Conservation (phyloP, 768 basidiomycete genomes). For the Paxillus ammoniavirescens region DNA sequence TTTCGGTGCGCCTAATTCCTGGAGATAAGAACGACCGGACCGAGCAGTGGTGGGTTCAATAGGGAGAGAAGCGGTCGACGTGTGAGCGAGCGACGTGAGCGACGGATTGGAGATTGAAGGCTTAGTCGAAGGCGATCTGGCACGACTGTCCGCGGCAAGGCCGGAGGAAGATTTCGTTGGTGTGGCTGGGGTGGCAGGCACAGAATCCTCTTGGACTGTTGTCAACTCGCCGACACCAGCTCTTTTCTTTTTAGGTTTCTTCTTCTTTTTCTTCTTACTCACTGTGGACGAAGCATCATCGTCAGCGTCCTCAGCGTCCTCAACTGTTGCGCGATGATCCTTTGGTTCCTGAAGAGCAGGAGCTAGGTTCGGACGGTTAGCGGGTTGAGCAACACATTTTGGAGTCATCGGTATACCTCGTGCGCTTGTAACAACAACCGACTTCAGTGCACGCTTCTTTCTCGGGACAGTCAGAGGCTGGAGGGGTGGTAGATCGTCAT, state of each 20-base stretch:
- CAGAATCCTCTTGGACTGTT: conserved; percentile 22
- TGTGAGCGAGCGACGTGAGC: conserved; percentile 20
- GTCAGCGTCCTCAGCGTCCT: conserved; percentile 75
- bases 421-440: background rate
- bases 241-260: conserved; percentile 75
- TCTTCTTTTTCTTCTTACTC: conserved; percentile 59
- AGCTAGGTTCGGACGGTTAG: conserved; percentile 9
- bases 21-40: conserved; percentile 69
- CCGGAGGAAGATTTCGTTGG: conserved; percentile 16
- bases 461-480: conserved; percentile 7
- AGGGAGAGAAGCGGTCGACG: conserved; percentile 42
- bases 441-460: conserved; percentile 5
- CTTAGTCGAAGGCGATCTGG: conserved; percentile 9
- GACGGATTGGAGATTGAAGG: conserved; percentile 14
- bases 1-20: conserved; percentile 50
- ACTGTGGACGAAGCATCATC: conserved; percentile 34
- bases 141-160: conserved; percentile 25
- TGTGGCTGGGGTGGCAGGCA: conserved; percentile 13
- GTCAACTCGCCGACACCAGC: conserved; percentile 20
- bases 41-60: conserved; percentile 54
- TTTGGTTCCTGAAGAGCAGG: conserved; percentile 31
- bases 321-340: conserved; percentile 48
- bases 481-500: conserved; percentile 7
- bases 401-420: conserved; percentile 7
- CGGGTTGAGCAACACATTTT: background rate